Percentiles rank a stretch among this genome's conserved stretches.
Conservation (phyloP, 2,329 filamentous ascomycete genomes). For the Verruconis gallopava region DNA sequence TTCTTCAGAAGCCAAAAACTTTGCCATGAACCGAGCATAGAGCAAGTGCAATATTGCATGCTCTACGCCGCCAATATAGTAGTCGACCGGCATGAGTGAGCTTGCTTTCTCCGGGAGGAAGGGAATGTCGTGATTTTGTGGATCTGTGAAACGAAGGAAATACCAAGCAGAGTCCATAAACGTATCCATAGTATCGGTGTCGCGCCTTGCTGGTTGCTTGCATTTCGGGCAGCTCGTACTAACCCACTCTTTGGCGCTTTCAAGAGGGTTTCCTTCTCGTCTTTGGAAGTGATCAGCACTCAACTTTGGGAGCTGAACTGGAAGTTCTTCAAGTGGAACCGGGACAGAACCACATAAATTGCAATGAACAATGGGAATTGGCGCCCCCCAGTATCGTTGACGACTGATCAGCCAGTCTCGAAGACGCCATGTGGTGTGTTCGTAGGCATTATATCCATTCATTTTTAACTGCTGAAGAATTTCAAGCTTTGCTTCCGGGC, state of each 20-base stretch:
- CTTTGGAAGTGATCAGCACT: conserved; percentile 54
- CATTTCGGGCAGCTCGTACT: conserved; percentile 67
- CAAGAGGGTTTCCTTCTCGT: conserved; percentile 64
- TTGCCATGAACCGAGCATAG: conserved; percentile 83
- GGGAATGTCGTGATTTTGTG: conserved; percentile 47
- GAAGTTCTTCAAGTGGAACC: conserved; percentile 63
- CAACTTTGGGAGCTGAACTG: conserved; percentile 60
- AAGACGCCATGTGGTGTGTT: conserved; percentile 60
- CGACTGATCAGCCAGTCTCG: conserved; percentile 84
- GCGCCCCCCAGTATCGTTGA: conserved; percentile 86
- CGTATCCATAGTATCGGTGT: conserved; percentile 93
- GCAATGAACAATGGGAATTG: conserved; percentile 82
- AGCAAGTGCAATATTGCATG: conserved; percentile 83
- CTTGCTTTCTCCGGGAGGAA: conserved; percentile 49
- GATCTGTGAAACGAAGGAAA: conserved; percentile 66
- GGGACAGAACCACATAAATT: conserved; percentile 62
- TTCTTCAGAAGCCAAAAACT: conserved; percentile 54
- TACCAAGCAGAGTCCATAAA: conserved; percentile 97
- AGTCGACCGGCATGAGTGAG: conserved; percentile 57
- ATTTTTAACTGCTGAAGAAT: neutral
- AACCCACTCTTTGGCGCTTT: conserved; percentile 58
- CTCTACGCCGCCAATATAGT: conserved; percentile 84
- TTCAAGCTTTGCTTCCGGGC: neutral
- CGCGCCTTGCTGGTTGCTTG: conserved; percentile 54
- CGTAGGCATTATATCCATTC: conserved; percentile 35